A percentile compares a stretch with the other conserved stretches of the same genome.
phyloP scores from a whole-genome alignment of 2,329 filamentous ascomycete species.

The Ceratocystis cubensis region DNA sequence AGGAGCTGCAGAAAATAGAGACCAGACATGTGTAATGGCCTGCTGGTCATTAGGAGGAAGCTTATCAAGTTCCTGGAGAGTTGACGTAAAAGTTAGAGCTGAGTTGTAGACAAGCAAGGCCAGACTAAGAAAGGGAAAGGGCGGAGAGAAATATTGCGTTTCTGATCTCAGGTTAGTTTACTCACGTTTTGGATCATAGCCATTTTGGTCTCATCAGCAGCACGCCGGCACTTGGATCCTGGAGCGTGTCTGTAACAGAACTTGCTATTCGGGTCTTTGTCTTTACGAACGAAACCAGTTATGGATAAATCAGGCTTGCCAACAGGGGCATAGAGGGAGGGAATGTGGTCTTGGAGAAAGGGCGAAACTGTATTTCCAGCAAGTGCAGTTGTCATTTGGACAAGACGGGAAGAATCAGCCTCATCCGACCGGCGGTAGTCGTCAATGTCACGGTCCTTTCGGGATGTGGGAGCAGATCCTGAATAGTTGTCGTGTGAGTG shows the following conservation, averaged over 20 bases:
- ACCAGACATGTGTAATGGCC: conserved; percentile 95
- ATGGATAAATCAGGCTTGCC: conserved; percentile 39
- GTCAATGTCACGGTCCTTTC: conserved; percentile 12
- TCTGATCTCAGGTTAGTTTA: conserved; percentile 22
- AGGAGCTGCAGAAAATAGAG: conserved; percentile 88
- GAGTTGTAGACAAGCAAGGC: background rate
- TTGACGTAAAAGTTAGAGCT: background rate
- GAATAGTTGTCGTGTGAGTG: conserved; percentile 3
- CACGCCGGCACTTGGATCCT: conserved; percentile 82
- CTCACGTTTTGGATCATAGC: conserved; percentile 76
- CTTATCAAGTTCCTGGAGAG: conserved; percentile 58
- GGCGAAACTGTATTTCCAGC: conserved; percentile 70
- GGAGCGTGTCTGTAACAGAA: conserved; percentile 94
- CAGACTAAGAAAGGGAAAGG: background rate
- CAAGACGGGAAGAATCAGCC: conserved; percentile 30
- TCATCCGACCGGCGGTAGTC: conserved; percentile 16
- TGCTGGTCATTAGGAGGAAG: conserved; percentile 79
- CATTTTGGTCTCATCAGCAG: conserved; percentile 94
- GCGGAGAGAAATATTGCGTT: background rate
- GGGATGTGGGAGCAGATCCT: background rate
- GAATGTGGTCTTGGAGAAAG: conserved; percentile 84
- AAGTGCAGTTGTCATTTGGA: conserved; percentile 51
- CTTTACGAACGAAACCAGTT: conserved; percentile 25
- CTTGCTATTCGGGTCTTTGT: conserved; percentile 60
- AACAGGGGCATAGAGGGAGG: conserved; percentile 71